phyloP scores from a whole-genome alignment of 768 basidiomycete genomes.

The Gyrodon lividus region DNA sequence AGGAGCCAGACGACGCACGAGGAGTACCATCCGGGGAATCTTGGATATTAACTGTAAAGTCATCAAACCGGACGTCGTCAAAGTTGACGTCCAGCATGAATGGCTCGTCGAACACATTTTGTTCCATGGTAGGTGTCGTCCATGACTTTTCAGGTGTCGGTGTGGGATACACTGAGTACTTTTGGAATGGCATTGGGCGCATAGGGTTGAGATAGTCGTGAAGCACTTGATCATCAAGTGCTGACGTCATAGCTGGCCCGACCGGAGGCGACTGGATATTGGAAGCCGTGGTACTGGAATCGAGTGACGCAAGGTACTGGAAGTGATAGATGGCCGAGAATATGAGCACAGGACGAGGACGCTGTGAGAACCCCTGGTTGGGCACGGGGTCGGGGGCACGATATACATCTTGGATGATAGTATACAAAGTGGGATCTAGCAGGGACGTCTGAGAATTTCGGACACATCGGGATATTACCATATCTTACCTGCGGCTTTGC shows the following conservation, averaged over 20 bases:
- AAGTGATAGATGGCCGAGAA: constrained; percentile 65
- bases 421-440: constrained; percentile 66
- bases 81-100: constrained; percentile 31
- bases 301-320: constrained; percentile 34
- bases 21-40: constrained; percentile 13
- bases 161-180: background rate
- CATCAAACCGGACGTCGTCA: constrained; percentile 27
- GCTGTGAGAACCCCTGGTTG: constrained; percentile 15
- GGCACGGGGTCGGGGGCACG: constrained; percentile 28
- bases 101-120: constrained; percentile 28
- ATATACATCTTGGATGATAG: constrained; percentile 63
- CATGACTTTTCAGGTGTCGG: background rate
- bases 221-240: constrained; percentile 2
- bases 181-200: constrained; percentile 7
- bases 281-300: constrained; percentile 1
- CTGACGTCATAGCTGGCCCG: constrained; percentile 19
- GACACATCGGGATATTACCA: background rate
- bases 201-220: background rate
- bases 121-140: constrained; percentile 9
- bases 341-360: constrained; percentile 33
- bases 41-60: constrained; percentile 20
- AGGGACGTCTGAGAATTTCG: background rate
- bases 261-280: constrained; percentile 11
- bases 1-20: constrained; percentile 26
- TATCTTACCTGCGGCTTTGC: constrained; percentile 50